Evolutionary conservation across 768 basidiomycete species (phyloP).

Genomic region (Macrolepiota albuminosa): DNA sequence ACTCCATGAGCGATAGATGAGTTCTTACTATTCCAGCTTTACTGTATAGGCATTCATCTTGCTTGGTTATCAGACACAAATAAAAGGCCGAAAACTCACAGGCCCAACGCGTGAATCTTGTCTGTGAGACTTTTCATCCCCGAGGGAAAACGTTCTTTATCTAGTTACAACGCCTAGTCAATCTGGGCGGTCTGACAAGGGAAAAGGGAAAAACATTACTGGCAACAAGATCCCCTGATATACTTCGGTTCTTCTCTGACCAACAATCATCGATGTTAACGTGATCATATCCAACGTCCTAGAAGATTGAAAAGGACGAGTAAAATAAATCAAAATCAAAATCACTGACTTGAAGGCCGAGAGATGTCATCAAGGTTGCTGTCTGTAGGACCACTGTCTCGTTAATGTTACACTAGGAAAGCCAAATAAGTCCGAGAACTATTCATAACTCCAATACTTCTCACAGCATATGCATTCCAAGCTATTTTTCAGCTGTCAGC

Average conservation of each 20-base stretch:
- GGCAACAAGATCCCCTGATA: constrained; percentile 49
- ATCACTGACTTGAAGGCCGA: constrained; percentile 43
- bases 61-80: not conserved
- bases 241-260: constrained; percentile 49
- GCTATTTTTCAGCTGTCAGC: constrained; percentile 28
- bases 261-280: constrained; percentile 69
- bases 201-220: constrained; percentile 26
- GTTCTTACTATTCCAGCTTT: constrained; percentile 37
- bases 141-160: constrained; percentile 41
- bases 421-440: not conserved
- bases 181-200: not conserved
- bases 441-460: constrained; percentile 5
- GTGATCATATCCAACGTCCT: constrained; percentile 57
- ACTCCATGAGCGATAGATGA: not conserved
- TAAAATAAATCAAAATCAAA: not conserved
- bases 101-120: constrained; percentile 51
- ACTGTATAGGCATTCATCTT: constrained; percentile 15
- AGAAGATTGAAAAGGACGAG: not conserved
- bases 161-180: not conserved
- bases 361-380: constrained; percentile 46
- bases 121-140: constrained; percentile 55
- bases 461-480: constrained; percentile 67
- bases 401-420: constrained; percentile 50
- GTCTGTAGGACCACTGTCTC: constrained; percentile 48
- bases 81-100: constrained; percentile 30